Percentiles rank a stretch among this genome's conserved stretches.
phyloP scores from a whole-genome alignment of 306 rosid genomes.

The Acacia confusa region DNA sequence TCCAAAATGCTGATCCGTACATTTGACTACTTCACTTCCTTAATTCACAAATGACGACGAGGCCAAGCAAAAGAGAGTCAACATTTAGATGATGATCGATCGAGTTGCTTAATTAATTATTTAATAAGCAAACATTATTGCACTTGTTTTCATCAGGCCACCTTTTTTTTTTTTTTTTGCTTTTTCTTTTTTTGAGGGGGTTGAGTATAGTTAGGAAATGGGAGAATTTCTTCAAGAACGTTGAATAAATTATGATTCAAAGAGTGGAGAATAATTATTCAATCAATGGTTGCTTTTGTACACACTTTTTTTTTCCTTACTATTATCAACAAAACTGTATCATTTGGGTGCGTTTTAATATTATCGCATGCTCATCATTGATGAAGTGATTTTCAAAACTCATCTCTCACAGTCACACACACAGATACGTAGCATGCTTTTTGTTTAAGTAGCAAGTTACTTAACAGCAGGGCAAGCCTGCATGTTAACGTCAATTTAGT shows the following conservation, averaged over 20 bases:
- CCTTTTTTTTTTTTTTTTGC: background rate
- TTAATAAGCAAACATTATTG: slow-evolving; percentile 2
- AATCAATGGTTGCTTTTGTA: background rate
- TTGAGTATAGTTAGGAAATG: slow-evolving; percentile 12
- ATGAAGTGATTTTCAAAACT: too few relatives aligned
- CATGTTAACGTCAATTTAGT: background rate
- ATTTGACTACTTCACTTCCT: background rate
- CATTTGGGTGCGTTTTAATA: background rate
- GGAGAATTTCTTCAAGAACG: slow-evolving; percentile 30
- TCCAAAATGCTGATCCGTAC: slow-evolving; percentile 49
- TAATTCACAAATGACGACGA: background rate
- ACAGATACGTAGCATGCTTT: background rate
- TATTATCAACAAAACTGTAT: background rate
- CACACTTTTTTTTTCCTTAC: background rate
- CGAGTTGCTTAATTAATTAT: background rate
- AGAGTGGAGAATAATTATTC: background rate
- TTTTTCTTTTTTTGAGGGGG: background rate
- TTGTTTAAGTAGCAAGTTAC: background rate
- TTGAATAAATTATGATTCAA: slow-evolving; percentile 29
- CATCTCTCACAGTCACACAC: too few relatives aligned
- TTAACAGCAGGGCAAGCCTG: background rate
- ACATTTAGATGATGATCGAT: background rate
- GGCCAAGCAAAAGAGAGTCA: background rate
- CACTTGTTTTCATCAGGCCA: background rate
- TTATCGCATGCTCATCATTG: background rate